phyloP scores from a whole-genome alignment of 371 early-diverging fungal genomes.

The Mortierella sp. region DNA sequence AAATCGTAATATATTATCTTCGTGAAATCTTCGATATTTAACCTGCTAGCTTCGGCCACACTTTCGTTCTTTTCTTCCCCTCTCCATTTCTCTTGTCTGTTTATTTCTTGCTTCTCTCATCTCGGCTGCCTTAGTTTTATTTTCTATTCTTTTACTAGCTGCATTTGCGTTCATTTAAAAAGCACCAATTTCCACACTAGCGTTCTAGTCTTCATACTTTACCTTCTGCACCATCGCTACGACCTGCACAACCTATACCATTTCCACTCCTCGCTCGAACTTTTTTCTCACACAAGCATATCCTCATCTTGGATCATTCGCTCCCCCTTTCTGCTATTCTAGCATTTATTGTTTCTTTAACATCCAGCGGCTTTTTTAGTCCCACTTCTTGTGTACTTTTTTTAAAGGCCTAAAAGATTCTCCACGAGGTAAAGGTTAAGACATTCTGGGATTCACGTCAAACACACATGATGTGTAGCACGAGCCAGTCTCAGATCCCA shows the following conservation, averaged over 20 bases:
- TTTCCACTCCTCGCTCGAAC: background rate
- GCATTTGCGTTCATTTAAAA: constrained; percentile 9
- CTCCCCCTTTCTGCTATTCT: background rate
- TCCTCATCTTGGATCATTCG: background rate
- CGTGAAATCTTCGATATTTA: constrained; percentile 11
- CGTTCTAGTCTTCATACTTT: constrained; percentile 10
- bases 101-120: constrained; percentile 12
- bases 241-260: background rate
- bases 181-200: constrained; percentile 21
- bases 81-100: background rate
- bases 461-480: constrained; percentile 10
- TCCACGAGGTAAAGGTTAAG: constrained; percentile 23
- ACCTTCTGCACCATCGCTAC: background rate
- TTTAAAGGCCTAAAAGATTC: background rate
- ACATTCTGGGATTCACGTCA: background rate
- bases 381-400: background rate
- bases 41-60: constrained; percentile 3
- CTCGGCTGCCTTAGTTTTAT: background rate
- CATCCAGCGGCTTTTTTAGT: background rate
- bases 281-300: background rate
- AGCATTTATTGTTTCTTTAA: background rate
- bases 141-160: constrained; percentile 2
- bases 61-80: constrained; percentile 4
- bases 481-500: constrained; percentile 31
- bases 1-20: background rate